Evolutionary conservation across 1,284 basidiomycete species (phyloP), one percentile per base, ranked within the genome.

Genomic region (Apiotrichum laibachii): DNA sequence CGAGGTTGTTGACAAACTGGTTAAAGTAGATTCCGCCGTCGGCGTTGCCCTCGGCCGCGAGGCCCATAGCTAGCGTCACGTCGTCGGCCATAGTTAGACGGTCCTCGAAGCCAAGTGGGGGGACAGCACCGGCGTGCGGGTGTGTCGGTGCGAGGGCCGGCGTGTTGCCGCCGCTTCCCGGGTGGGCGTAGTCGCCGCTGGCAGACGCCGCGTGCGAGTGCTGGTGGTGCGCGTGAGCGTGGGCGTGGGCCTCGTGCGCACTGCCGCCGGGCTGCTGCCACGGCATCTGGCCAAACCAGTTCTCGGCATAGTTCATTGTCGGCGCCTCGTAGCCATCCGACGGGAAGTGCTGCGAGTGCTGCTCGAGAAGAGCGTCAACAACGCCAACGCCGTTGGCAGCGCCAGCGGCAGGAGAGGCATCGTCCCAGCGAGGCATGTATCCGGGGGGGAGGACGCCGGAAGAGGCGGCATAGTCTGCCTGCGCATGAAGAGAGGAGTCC

Each of bases 1-100:
- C 35, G 13, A 50, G 49, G n/a, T 34, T 44, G n/a, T 43, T 53
- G n/a, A 53, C 51, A 53, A 53, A 53, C 40, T 43, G 31, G 40
- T 44, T 34, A 40, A 53, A 53, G 42, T 53, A 42, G 18, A 53
- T 22, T 19, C 48, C 34, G 10, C 50, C 50, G 12, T 44, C 51
- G 21, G 19, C 39, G 8, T 11, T 12, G 33, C 31, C 19, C 31
- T 53, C 51, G 37, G 37, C 37, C 5, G 26, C 26, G 8, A 53
- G 42, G 12, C 51, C 51, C 51, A 53, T 53, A 6, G 51, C 51
- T n/a, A 53, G 39, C 5, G 39, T 53, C 18, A 53, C 39, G 51
- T 53, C 51, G 11, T 11, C 33, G 42, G 44, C 51, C 51, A 53
- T 53, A 11, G 51, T 42, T 40, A 53, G 31, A 4, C 51, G 51